Evolutionary conservation across 441 rosid species (phyloP).

Genomic region (Arabidopsis hybrid): DNA sequence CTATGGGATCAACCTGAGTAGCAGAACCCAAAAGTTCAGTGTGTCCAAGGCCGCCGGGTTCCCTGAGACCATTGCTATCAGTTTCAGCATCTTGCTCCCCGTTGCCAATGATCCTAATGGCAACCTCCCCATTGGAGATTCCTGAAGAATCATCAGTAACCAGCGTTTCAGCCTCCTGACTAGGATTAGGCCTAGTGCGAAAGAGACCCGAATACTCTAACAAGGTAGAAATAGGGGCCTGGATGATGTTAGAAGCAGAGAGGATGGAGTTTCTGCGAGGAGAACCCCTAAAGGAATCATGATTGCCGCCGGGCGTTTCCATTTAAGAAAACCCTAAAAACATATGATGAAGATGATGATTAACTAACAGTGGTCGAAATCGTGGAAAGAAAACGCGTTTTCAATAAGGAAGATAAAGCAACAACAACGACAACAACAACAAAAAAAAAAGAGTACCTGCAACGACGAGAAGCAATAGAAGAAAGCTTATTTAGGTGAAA

Average conservation of each 20-base stretch:
- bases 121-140: constrained; percentile 73
- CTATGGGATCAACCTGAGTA: constrained; percentile 35
- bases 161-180: constrained; percentile 65
- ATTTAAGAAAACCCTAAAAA: constrained; percentile 67
- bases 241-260: constrained; percentile 85
- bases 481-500: constrained; percentile 34
- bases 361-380: not conserved
- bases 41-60: constrained; percentile 55
- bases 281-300: constrained; percentile 68
- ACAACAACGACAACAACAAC: not conserved
- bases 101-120: constrained; percentile 91
- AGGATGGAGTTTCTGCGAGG: constrained; percentile 71
- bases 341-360: constrained; percentile 24
- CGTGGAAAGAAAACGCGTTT: constrained; percentile 12
- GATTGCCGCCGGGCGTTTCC: constrained; percentile 72
- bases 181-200: constrained; percentile 58
- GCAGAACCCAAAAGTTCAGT: constrained; percentile 43
- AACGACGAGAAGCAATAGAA: constrained; percentile 60
- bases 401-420: constrained; percentile 16
- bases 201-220: constrained; percentile 92
- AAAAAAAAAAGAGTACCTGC: constrained; percentile 55
- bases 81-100: constrained; percentile 70
- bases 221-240: constrained; percentile 86
- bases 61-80: constrained; percentile 61
- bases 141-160: constrained; percentile 54